Evolutionary conservation across 2,329 filamentous ascomycete species (phyloP).

Genomic region (Colletotrichum cereale): DNA sequence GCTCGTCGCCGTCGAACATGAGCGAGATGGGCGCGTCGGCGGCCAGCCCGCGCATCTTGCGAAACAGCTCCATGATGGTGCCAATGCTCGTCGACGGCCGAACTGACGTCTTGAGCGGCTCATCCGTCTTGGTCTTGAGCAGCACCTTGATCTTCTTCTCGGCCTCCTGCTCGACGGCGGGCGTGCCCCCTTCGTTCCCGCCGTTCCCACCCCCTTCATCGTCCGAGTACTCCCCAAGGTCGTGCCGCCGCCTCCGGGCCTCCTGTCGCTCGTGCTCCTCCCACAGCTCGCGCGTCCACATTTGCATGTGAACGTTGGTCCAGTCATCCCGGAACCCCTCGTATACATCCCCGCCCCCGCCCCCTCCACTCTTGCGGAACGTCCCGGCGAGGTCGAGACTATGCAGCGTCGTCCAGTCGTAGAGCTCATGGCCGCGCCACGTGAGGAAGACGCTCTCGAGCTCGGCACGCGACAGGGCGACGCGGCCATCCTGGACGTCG

Average conservation of each 20-base stretch:
- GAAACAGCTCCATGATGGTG: constrained; percentile 73
- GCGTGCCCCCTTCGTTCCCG: constrained; percentile 24
- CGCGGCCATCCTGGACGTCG: constrained; percentile 63
- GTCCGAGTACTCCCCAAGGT: constrained; percentile 57
- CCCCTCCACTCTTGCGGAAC: constrained; percentile 57
- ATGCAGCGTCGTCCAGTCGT: constrained; percentile 79
- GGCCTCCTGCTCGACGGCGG: constrained; percentile 41
- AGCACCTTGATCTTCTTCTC: constrained; percentile 62
- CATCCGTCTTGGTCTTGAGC: constrained; percentile 65
- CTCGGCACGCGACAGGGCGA: constrained; percentile 53
- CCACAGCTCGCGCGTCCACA: constrained; percentile 77
- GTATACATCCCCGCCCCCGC: constrained; percentile 45
- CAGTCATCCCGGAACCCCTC: constrained; percentile 64
- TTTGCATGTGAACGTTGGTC: constrained; percentile 78
- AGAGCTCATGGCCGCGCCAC: constrained; percentile 80
- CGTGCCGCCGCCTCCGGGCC: constrained; percentile 60
- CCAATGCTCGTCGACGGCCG: constrained; percentile 69
- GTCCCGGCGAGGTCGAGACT: constrained; percentile 69
- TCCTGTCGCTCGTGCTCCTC: constrained; percentile 60
- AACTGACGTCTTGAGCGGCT: constrained; percentile 64
- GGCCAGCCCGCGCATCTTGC: constrained; percentile 63
- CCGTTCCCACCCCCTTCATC: constrained; percentile 43
- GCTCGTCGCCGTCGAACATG: constrained; percentile 80
- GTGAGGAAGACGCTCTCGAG: constrained; percentile 77
- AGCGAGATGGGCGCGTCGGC: constrained; percentile 69